Conservation (phyloP, 805 yeast genomes). For the Monosporozyma aerobia region DNA sequence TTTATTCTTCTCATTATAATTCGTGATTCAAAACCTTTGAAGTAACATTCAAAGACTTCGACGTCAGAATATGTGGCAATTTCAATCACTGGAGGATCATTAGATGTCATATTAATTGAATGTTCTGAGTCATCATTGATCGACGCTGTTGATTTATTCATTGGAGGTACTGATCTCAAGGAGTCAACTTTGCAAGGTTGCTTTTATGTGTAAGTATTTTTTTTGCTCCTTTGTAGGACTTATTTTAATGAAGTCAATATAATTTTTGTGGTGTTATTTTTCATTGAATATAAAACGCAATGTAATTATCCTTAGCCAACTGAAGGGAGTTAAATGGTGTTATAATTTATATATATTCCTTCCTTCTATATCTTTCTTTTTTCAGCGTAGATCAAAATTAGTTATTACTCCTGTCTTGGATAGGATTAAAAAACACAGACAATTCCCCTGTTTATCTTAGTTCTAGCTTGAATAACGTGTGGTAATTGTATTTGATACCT, state of each 20-base stretch:
- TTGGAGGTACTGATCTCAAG: neutral
- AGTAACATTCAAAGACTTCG: constrained; percentile 53
- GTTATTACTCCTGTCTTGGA: neutral
- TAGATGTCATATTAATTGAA: neutral
- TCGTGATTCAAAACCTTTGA: constrained; percentile 38
- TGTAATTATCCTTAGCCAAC: neutral
- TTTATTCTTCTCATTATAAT: constrained; percentile 69
- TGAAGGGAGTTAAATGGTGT: no score
- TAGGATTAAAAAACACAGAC: neutral
- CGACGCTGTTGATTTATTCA: neutral
- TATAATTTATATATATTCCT: no score
- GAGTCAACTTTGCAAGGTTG: neutral
- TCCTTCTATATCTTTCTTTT: no score
- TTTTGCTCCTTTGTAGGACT: neutral
- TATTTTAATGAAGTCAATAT: neutral
- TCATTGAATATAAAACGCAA: neutral
- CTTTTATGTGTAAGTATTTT: neutral
- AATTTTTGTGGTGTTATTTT: neutral
- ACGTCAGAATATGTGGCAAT: constrained; percentile 42
- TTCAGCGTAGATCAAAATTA: neutral
- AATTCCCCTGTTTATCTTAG: neutral
- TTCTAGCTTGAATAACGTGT: neutral
- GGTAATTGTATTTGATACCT: neutral
- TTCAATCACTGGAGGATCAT: constrained; percentile 13
- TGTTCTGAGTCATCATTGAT: neutral